Evolutionary conservation across 2,329 filamentous ascomycete species (phyloP).

Genomic region (Emmonsia crescens): DNA sequence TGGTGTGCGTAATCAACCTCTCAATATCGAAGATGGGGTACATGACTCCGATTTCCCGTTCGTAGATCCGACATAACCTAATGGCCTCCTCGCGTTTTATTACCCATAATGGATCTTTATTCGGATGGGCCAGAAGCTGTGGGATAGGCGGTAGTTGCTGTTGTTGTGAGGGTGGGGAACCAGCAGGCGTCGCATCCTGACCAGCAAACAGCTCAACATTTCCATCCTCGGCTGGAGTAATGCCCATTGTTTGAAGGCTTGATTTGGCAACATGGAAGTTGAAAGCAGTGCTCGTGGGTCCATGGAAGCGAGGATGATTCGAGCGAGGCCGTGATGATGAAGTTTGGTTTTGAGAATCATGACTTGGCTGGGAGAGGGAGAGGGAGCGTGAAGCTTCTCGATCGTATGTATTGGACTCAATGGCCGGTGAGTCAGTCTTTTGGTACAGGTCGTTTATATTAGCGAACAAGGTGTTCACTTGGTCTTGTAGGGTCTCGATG

Average conservation of each 20-base stretch:
- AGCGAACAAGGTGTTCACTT: slow-evolving; percentile 66
- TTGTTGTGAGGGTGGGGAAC: slow-evolving; percentile 31
- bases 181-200: slow-evolving; percentile 43
- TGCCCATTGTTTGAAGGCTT: slow-evolving; percentile 82
- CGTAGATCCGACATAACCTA: slow-evolving; percentile 65
- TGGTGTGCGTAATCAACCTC: slow-evolving; percentile 58
- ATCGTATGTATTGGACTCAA: slow-evolving; percentile 21
- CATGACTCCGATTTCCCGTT: slow-evolving; percentile 87
- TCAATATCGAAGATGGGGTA: slow-evolving; percentile 75
- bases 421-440: slow-evolving; percentile 23
- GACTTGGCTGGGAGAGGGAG: slow-evolving; percentile 20
- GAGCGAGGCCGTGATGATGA: slow-evolving; percentile 39
- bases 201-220: slow-evolving; percentile 49
- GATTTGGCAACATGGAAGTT: slow-evolving; percentile 78
- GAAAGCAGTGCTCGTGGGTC: slow-evolving; percentile 75
- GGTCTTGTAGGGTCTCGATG: slow-evolving; percentile 65
- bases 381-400: slow-evolving; percentile 31
- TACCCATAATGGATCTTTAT: slow-evolving; percentile 68
- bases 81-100: slow-evolving; percentile 70
- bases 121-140: slow-evolving; percentile 31
- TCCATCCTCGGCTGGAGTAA: slow-evolving; percentile 49
- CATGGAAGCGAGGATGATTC: slow-evolving; percentile 60
- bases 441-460: slow-evolving; percentile 57
- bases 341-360: slow-evolving; percentile 12
- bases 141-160: slow-evolving; percentile 10